phyloP scores from a whole-genome alignment of 2,329 filamentous ascomycete species.

The Claviceps spartinae region DNA sequence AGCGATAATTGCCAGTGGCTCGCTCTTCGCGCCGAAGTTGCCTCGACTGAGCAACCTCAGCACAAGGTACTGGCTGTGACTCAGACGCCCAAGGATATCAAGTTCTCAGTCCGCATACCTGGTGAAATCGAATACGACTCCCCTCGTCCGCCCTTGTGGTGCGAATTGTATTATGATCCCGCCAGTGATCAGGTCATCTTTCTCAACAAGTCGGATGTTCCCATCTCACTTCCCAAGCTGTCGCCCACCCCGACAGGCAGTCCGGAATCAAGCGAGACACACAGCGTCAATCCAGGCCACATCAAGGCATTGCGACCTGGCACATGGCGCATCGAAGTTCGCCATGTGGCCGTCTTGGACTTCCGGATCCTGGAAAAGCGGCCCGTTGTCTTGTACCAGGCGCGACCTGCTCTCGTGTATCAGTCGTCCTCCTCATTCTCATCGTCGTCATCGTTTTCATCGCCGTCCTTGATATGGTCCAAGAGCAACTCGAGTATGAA shows the following conservation, averaged over 20 bases:
- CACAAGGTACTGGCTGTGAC: conserved; percentile 46
- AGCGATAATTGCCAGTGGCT: conserved; percentile 45
- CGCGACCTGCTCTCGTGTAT: conserved; percentile 16
- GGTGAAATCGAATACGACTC: conserved; percentile 29
- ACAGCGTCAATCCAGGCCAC: conserved; percentile 29
- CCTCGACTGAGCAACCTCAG: conserved; percentile 36
- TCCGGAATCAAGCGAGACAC: conserved; percentile 27
- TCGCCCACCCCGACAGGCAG: conserved; percentile 26
- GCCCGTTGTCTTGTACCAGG: conserved; percentile 27
- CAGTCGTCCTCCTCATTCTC: conserved; percentile 11
- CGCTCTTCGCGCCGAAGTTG: conserved; percentile 39
- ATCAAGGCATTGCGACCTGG: conserved; percentile 37
- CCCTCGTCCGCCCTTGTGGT: conserved; percentile 38
- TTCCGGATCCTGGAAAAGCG: conserved; percentile 45
- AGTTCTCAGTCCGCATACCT: conserved; percentile 44
- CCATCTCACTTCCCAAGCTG: conserved; percentile 34
- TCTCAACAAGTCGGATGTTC: conserved; percentile 40
- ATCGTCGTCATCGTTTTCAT: background rate
- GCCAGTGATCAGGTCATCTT: conserved; percentile 45
- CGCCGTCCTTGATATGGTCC: conserved; percentile 17
- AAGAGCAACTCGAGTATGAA: conserved; percentile 33
- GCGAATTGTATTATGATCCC: conserved; percentile 47
- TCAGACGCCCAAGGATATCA: conserved; percentile 46
- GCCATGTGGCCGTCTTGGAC: conserved; percentile 36
- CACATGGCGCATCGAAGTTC: conserved; percentile 42